phyloP scores from a whole-genome alignment of 495 filamentous ascomycete species.

The Talaromyces ruber region DNA sequence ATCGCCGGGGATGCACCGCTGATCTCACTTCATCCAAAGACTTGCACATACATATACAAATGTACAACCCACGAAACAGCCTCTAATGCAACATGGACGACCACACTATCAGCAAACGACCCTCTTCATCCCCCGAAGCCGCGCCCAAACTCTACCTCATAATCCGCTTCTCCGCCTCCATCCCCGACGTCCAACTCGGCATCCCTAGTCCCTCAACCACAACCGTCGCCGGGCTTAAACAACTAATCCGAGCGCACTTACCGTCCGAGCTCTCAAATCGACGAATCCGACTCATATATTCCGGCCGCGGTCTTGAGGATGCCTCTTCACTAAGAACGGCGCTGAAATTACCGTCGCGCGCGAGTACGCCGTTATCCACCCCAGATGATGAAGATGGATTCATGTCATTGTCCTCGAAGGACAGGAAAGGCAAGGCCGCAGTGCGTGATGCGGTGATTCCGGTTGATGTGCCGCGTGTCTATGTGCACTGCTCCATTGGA shows the following conservation, averaged over 20 bases:
- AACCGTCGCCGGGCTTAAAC: conserved; percentile 67
- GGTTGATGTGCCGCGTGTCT: conserved; percentile 42
- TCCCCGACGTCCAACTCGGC: conserved; percentile 75
- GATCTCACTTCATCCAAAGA: background rate
- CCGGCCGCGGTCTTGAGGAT: conserved; percentile 76
- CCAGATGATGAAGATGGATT: conserved; percentile 13
- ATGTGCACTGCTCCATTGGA: conserved; percentile 87
- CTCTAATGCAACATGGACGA: background rate
- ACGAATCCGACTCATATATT: conserved; percentile 78
- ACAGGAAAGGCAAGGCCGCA: conserved; percentile 47
- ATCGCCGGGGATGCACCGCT: background rate
- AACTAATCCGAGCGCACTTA: conserved; percentile 67
- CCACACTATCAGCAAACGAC: conserved; percentile 8
- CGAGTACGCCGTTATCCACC: conserved; percentile 11
- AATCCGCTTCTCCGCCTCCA: conserved; percentile 78
- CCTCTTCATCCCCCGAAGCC: conserved; percentile 13
- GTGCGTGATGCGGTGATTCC: conserved; percentile 27
- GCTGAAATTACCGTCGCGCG: conserved; percentile 50
- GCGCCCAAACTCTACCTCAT: conserved; percentile 56
- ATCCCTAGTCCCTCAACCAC: conserved; percentile 58
- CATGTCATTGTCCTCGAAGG: conserved; percentile 12
- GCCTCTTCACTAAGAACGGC: conserved; percentile 52
- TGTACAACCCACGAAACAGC: background rate
- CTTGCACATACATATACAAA: background rate
- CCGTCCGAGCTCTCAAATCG: conserved; percentile 49